These are phyloP conservation scores for Amanita fuliginea DNA, from an alignment of 768 basidiomycete genomes.

Conservation along the genomic window DNA sequence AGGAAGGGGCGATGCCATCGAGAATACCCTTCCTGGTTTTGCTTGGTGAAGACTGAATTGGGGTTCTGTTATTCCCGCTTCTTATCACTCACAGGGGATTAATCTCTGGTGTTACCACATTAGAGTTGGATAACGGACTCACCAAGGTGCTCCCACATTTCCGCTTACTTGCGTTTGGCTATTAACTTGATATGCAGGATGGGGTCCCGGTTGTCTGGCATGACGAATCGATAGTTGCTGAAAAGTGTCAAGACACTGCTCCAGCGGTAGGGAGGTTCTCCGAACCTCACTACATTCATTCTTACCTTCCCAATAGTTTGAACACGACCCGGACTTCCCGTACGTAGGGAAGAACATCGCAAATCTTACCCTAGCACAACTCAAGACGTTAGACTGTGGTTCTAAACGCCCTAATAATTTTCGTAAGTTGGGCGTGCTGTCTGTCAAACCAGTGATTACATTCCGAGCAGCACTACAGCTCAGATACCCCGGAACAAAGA, in stretches of 20 bases:
- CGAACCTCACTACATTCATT: background rate
- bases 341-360: conserved; percentile 70
- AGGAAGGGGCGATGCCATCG: conserved; percentile 62
- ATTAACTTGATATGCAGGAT: conserved; percentile 37
- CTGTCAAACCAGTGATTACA: background rate
- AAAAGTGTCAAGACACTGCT: conserved; percentile 60
- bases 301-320: conserved; percentile 25
- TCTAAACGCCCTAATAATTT: conserved; percentile 47
- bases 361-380: conserved; percentile 69
- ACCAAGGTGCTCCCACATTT: conserved; percentile 38
- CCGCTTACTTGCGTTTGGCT: background rate
- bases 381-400: conserved; percentile 76
- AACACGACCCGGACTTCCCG: conserved; percentile 51
- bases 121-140: conserved; percentile 73
- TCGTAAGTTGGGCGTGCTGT: conserved; percentile 28
- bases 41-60: conserved; percentile 44
- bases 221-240: conserved; percentile 50
- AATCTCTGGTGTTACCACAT: conserved; percentile 63
- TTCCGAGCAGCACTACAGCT: conserved; percentile 42
- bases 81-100: conserved; percentile 41
- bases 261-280: conserved; percentile 33
- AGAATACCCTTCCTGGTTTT: conserved; percentile 65
- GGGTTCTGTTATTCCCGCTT: conserved; percentile 1
- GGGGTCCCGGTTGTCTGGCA: conserved; percentile 75
- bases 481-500: conserved; percentile 54